Evolutionary conservation across 2,329 filamentous ascomycete species (phyloP), one percentile per base, ranked within the genome.

Genomic region (Trichoderma brevicompactum): DNA sequence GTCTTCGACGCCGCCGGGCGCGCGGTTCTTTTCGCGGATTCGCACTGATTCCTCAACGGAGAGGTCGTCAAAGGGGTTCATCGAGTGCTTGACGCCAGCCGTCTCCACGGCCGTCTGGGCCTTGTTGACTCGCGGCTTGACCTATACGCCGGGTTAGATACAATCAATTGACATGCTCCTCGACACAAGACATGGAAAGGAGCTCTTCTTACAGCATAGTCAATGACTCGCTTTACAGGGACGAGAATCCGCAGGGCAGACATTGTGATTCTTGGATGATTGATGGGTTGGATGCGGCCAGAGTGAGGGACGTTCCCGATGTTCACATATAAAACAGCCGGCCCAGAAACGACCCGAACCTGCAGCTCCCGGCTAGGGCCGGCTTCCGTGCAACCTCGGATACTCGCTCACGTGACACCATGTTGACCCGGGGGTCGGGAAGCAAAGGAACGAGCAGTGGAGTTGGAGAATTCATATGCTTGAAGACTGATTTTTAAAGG

Each of bases 21-120:
- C 87, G 64, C 80, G 79, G 79, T 92, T 91, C 83, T 92, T 91
- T 79, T 98, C 94, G 78, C 95, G 94, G 76, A 99, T 90, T 46
- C 92, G 92, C 59, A 97, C 92, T 59, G 94, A 92, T 82, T 98
- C 95, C 81, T 99, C 95, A 78, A 99, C 89, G 49, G 93, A 96
- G 74, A 99, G 91, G 79, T 99, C 95, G 83, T 99, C 95, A 81
- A 99, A 99, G 19, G 95, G 95, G 85, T 98, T 99, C 87, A 99
- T 94, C 77, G 90, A 94, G 85, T 98, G 94, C 81, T 98, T 98
- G 75, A 98, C 93, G 71, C 92, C 92, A 69, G 89, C 85, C 64
- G 92, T 97, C 81, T 97, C 94, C 80, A 99, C 90, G 75, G 88
- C 94, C 68, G 94, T 97, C 80, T 87, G 85, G 73, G 87, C 80